Base-by-base conservation (phyloP, 345 rosid species). In the Lumnitzera littorea region DNA sequence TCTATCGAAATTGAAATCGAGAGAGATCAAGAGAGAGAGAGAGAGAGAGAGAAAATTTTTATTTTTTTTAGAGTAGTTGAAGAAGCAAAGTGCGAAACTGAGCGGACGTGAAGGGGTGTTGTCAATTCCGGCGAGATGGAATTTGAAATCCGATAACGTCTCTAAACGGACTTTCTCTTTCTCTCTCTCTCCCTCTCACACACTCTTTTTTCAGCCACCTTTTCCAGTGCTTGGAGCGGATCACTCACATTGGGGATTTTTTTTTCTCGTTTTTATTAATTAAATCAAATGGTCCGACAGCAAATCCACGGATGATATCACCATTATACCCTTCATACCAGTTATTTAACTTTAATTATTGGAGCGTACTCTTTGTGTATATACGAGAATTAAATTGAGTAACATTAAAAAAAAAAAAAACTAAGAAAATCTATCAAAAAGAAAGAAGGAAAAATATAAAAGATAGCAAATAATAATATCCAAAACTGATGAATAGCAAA, bases 101-200 rank as follows among this genome's bases (percentile, higher is more conserved):
- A 58, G 49, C 96, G 96, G 96, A 89, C 91, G 70, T 67, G 57
- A 87, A 77, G 63, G 63, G 74, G 49, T 71, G 69, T 73, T 67
- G 76, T 78, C 65, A 91, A 87, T 72, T 82, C 88, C 91, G 91
- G 82, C 87, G 71, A 68, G 70, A 55, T 71, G 72, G 49, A 62
- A 46, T 77, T 92, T 92, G 66, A 70, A 79, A 80, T 85, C 98
- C 98, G 94, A 67, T 76, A 84, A 91, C 89, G 87, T 81, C 87
- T 80, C 74, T 57, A 84, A 76, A 76, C 84, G 75, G 75, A 74
- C 70, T 55, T 55, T 73, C 51, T 49, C 63, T 1, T 77, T 57
- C 59, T 12, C 16, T 24, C 65, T 46, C 58, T 68, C 48, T 58
- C 57, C 57, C 53, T 69, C 71, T 74, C 79, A 75, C 69, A 20